A percentile compares a stretch with the other conserved stretches of the same genome.
These are phyloP conservation scores for Clohesyomyces aquaticus DNA, from an alignment of 495 filamentous ascomycete species.

Conservation along the genomic window DNA sequence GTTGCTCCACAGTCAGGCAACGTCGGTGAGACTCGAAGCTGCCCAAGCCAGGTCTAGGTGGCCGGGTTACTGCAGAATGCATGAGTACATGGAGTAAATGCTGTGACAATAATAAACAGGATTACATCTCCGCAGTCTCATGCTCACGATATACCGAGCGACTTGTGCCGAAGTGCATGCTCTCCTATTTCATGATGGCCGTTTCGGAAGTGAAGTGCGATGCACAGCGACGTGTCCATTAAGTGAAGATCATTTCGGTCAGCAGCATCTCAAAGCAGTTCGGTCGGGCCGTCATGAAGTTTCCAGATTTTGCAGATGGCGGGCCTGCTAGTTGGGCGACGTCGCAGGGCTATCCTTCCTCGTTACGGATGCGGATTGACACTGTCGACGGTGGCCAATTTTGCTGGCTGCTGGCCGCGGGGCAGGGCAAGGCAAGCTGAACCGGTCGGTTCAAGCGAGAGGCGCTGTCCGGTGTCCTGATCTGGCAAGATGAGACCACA, in stretches of 20 bases:
- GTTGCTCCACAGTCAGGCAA: neutral
- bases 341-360: conserved; percentile 1
- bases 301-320: neutral
- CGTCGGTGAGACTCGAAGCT: neutral
- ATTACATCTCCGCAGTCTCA: too few species aligned
- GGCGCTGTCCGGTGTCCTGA: conserved; percentile 13
- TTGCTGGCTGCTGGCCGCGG: too few species aligned
- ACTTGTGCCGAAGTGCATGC: too few species aligned
- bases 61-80: too few species aligned
- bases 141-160: too few species aligned
- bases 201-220: neutral
- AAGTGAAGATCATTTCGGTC: conserved; percentile 28
- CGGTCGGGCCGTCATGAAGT: conserved; percentile 9
- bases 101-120: too few species aligned
- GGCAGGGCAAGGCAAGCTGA: too few species aligned
- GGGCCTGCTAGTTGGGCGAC: conserved; percentile 3
- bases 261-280: too few species aligned
- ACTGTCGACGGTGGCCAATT: too few species aligned
- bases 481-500: neutral
- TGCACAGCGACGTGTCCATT: conserved; percentile 35
- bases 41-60: too few species aligned
- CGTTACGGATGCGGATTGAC: neutral
- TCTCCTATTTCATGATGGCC: conserved; percentile 1
- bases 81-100: too few species aligned
- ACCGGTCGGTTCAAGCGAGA: neutral